phyloP scores from a whole-genome alignment of 805 yeast species.

The Candida pseudofarinosa region DNA sequence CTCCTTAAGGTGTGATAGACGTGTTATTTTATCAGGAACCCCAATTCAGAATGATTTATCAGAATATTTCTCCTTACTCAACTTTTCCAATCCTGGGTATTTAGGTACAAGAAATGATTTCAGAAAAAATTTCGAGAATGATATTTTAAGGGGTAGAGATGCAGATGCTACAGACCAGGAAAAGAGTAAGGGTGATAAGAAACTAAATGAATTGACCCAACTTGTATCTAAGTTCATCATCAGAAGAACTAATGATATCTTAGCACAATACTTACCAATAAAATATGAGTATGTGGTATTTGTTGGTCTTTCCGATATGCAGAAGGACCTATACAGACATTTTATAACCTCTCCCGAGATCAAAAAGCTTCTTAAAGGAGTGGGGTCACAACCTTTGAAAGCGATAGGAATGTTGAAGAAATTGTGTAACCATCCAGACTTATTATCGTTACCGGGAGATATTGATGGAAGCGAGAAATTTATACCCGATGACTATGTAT shows the following conservation, averaged over 20 bases:
- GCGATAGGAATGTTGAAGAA: slow-evolving; percentile 88
- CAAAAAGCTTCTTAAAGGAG: slow-evolving; percentile 58
- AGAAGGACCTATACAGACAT: slow-evolving; percentile 62
- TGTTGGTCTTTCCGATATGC: slow-evolving; percentile 78
- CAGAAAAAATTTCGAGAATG: slow-evolving; percentile 75
- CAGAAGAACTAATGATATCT: slow-evolving; percentile 90
- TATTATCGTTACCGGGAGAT: slow-evolving; percentile 72
- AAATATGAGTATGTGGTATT: slow-evolving; percentile 97
- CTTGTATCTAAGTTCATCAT: slow-evolving; percentile 88
- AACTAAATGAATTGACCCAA: slow-evolving; percentile 63
- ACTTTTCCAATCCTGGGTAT: slow-evolving; percentile 92
- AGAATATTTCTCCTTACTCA: slow-evolving; percentile 85
- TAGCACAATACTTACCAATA: slow-evolving; percentile 90
- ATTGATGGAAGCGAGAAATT: slow-evolving; percentile 62
- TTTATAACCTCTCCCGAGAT: slow-evolving; percentile 79
- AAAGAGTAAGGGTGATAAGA: slow-evolving; percentile 60
- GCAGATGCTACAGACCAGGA: slow-evolving; percentile 84
- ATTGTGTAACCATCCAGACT: slow-evolving; percentile 90
- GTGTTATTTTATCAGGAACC: slow-evolving; percentile 93
- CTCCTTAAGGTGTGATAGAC: slow-evolving; percentile 76
- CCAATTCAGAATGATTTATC: slow-evolving; percentile 95
- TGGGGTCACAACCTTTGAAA: slow-evolving; percentile 77
- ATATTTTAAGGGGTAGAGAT: slow-evolving; percentile 82
- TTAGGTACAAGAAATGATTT: slow-evolving; percentile 83
- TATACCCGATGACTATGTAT: slow-evolving; percentile 71